phyloP scores from a whole-genome alignment of 2,329 filamentous ascomycete species.

The Ceratocystis alfenasii region DNA sequence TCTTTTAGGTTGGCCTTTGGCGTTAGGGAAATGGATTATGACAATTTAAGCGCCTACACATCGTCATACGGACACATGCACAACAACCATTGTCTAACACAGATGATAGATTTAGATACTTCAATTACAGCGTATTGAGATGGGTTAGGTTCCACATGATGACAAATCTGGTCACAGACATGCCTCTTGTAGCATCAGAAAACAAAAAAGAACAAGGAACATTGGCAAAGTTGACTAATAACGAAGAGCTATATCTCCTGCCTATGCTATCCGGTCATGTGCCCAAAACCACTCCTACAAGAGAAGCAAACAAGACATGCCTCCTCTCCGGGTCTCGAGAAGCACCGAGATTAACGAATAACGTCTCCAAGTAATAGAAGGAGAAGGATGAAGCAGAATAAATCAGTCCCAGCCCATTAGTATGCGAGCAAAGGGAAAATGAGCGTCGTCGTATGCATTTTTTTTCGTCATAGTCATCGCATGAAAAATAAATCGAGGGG shows the following conservation, averaged over 20 bases:
- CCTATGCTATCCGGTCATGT: no score
- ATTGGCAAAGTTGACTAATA: no score
- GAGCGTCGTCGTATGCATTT: constrained; percentile 1
- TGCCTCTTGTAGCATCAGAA: neutral
- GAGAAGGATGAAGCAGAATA: neutral
- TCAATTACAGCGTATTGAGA: neutral
- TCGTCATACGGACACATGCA: neutral
- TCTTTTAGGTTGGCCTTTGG: neutral
- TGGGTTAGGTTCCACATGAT: neutral
- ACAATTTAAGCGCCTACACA: neutral
- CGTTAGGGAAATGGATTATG: neutral
- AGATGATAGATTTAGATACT: neutral
- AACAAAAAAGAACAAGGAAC: neutral
- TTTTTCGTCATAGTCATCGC: constrained; percentile 7
- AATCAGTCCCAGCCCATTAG: neutral
- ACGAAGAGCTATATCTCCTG: no score
- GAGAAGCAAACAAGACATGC: no score
- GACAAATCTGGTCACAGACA: neutral
- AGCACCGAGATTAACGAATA: neutral
- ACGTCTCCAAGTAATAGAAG: neutral
- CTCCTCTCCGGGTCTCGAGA: no score
- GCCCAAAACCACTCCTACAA: no score
- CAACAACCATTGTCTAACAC: neutral
- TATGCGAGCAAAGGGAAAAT: neutral
- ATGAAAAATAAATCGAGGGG: neutral